Evolutionary conservation across 768 basidiomycete genomes (phyloP), one percentile per base, ranked within the genome.

Genomic region (Chalciporus piperatus): DNA sequence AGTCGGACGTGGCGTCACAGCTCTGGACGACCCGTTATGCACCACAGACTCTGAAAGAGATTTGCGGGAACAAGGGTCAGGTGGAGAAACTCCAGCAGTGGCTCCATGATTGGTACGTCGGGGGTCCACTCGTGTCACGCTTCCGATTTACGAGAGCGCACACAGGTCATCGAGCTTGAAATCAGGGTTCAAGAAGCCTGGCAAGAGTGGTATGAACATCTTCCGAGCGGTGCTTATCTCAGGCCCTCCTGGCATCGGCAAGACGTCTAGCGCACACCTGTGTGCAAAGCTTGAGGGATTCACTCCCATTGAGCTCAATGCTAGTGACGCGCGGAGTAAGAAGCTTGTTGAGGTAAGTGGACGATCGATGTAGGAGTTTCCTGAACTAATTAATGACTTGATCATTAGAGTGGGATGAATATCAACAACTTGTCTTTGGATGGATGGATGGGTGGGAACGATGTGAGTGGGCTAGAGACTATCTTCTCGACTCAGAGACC

Each of bases 11-110:
- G 3, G 74, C 73, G 1, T 76, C 78, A 3, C 92, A 96, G 65
- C 76, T 98, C 1, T 98, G 97, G 97, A 98, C 97, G 35, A 87
- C 86, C 28, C 84, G 93, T 10, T 99, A 99, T 65, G 96, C 97
- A 0, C 97, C 97, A 1, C 83, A 85, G 56, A 79, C 77, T 3
- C 57, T 94, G 50, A 94, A 90, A 60, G 93, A 99, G 50, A 81
- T 99, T 16, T 98, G 95, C 55, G 97, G 97, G 8, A 99, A 98
- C 74, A 98, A 98, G 70, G 79, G 82, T 0, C 80, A 84, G 48
- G 87, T 98, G 1, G 95, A 98, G 70, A 93, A 92, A 61, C 72
- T 99, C 4, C 84, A 85, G 48, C 74, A 74, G 30, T 99, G 97
- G 97, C 71, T 99, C 19, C 76, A 82, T 30, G 85, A 89, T 47